These are phyloP conservation scores for Fusarium sp. DNA, from an alignment of 2,329 filamentous ascomycete species.

Conservation along the genomic window DNA sequence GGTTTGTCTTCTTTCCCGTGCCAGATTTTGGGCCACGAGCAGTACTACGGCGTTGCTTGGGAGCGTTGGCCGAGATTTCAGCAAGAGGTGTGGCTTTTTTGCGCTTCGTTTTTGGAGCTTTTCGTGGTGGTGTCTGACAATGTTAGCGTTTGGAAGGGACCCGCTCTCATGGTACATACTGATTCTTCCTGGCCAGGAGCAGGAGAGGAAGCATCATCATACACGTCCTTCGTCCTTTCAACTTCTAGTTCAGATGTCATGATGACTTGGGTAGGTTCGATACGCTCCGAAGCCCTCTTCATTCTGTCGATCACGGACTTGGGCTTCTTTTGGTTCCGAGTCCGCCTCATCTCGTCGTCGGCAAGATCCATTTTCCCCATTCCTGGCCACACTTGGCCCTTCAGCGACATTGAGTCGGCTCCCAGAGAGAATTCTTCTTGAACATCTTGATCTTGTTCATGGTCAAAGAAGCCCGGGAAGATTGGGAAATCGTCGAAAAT, in stretches of 20 bases:
- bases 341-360: constrained; percentile 75
- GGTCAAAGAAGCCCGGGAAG: constrained; percentile 43
- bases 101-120: constrained; percentile 43
- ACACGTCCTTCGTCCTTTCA: constrained; percentile 65
- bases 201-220: constrained; percentile 66
- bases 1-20: constrained; percentile 27
- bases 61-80: constrained; percentile 50
- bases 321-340: constrained; percentile 81
- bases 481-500: constrained; percentile 40
- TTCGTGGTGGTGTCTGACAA: constrained; percentile 44
- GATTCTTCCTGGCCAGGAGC: constrained; percentile 51
- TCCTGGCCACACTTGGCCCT: constrained; percentile 78
- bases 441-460: constrained; percentile 43
- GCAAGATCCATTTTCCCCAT: constrained; percentile 87
- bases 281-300: constrained; percentile 68
- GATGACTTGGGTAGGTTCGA: constrained; percentile 72
- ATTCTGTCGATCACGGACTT: constrained; percentile 75
- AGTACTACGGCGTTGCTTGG: constrained; percentile 40
- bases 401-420: constrained; percentile 59
- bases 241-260: constrained; percentile 64
- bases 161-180: constrained; percentile 50
- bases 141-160: constrained; percentile 8
- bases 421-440: constrained; percentile 41
- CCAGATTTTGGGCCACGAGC: constrained; percentile 30
- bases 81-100: constrained; percentile 46